Conservation (phyloP, 148 eudicot genomes). For the Amaranthus palmeri region DNA sequence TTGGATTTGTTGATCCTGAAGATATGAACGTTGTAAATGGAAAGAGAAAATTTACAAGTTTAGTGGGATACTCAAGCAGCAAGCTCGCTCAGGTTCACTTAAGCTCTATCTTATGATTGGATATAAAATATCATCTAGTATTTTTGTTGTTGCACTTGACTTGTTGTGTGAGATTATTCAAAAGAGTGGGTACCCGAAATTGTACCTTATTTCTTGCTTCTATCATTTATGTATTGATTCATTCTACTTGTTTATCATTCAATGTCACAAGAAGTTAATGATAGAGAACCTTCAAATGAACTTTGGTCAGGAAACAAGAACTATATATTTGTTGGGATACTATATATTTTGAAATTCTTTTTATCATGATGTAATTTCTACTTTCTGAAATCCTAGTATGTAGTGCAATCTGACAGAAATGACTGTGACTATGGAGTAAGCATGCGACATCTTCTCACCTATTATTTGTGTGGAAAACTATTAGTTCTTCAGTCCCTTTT, state of each 20-base stretch:
- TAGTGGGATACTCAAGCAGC: slow-evolving; percentile 84
- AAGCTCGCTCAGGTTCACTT: slow-evolving; percentile 84
- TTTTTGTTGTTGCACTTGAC: not conserved
- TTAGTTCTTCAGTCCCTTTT: not conserved
- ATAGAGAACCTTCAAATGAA: not conserved
- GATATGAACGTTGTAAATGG: slow-evolving; percentile 79
- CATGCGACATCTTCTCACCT: no score
- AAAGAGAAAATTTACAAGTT: slow-evolving; percentile 76
- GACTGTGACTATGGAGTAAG: no score
- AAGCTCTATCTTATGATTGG: not conserved
- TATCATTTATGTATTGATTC: not conserved
- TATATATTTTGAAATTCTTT: not conserved
- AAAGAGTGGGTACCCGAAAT: not conserved
- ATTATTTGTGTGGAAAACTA: not conserved
- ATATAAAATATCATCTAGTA: not conserved
- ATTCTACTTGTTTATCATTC: not conserved
- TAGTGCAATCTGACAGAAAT: no score
- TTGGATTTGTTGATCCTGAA: slow-evolving; percentile 96
- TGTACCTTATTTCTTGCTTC: not conserved
- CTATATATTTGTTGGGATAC: not conserved
- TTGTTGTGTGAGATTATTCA: not conserved
- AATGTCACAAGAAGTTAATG: not conserved
- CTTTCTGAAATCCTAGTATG: not conserved
- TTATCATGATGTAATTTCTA: not conserved
- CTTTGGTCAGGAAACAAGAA: not conserved